Evolutionary conservation across 2,329 filamentous ascomycete species (phyloP).

Genomic region (Trichophyton simii): DNA sequence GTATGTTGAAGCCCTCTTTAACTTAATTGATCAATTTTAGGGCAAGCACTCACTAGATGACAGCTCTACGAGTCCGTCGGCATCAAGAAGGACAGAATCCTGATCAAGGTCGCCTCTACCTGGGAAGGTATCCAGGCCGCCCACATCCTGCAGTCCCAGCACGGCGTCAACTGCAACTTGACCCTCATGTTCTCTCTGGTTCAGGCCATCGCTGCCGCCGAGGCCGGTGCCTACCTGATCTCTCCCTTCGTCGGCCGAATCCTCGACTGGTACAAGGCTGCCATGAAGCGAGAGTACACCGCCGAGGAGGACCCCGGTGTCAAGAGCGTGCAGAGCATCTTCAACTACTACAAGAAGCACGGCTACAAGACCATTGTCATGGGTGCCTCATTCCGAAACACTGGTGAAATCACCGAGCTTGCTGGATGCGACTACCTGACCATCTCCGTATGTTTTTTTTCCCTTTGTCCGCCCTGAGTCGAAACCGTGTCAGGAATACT

Average conservation of each 20-base stretch:
- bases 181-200: slow-evolving; percentile 95
- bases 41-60: neutral
- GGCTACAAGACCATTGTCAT: slow-evolving; percentile 99
- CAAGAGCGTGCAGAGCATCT: slow-evolving; percentile 83
- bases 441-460: slow-evolving; percentile 59
- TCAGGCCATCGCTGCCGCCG: slow-evolving; percentile 90
- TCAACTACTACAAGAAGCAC: slow-evolving; percentile 99
- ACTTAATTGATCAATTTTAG: neutral
- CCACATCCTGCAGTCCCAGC: slow-evolving; percentile 87
- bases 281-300: slow-evolving; percentile 84
- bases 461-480: neutral
- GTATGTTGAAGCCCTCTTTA: slow-evolving; percentile 41
- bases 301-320: slow-evolving; percentile 92
- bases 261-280: slow-evolving; percentile 98
- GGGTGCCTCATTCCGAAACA: slow-evolving; percentile 96
- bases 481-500: neutral
- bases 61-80: slow-evolving; percentile 90
- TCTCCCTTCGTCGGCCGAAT: slow-evolving; percentile 98
- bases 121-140: slow-evolving; percentile 99
- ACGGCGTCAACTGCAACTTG: slow-evolving; percentile 96
- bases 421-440: slow-evolving; percentile 98
- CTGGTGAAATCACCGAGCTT: slow-evolving; percentile 93
- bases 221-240: slow-evolving; percentile 93
- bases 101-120: slow-evolving; percentile 98
- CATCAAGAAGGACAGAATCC: slow-evolving; percentile 81